A percentile compares a stretch with the other conserved stretches of the same genome.
phyloP scores from a whole-genome alignment of 2,329 filamentous ascomycete genomes.

The Eutypella sp. region DNA sequence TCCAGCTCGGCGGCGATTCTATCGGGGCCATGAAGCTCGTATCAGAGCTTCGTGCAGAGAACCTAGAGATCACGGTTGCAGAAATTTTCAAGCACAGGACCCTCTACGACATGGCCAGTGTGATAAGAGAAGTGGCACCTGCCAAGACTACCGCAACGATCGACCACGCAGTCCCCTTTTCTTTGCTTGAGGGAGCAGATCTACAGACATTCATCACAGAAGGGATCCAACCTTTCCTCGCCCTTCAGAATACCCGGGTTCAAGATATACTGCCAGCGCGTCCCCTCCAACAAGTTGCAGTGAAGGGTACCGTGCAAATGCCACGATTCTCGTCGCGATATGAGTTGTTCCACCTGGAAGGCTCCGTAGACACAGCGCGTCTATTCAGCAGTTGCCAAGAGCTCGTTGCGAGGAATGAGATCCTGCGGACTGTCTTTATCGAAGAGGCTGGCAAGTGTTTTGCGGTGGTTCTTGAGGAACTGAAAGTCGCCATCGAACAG shows the following conservation, averaged over 20 bases:
- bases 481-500: constrained; percentile 46
- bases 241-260: constrained; percentile 45
- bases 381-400: constrained; percentile 47
- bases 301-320: constrained; percentile 50
- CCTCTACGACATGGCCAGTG: constrained; percentile 48
- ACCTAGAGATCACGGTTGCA: constrained; percentile 46
- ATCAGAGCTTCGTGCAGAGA: constrained; percentile 44
- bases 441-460: constrained; percentile 44
- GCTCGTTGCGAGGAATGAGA: constrained; percentile 57
- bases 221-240: constrained; percentile 46
- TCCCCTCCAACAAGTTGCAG: constrained; percentile 54
- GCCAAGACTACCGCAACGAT: constrained; percentile 6
- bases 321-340: constrained; percentile 61
- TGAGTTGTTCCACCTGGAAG: constrained; percentile 58
- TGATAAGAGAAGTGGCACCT: constrained; percentile 34
- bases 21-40: constrained; percentile 58
- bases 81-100: constrained; percentile 48
- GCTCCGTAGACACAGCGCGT: constrained; percentile 40
- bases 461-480: constrained; percentile 52
- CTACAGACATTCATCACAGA: constrained; percentile 39
- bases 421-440: constrained; percentile 62
- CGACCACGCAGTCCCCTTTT: constrained; percentile 42
- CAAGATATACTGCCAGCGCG: constrained; percentile 53
- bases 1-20: constrained; percentile 56
- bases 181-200: constrained; percentile 38